These are phyloP conservation scores for Ceratobasidium sp. DNA, from an alignment of 1,284 basidiomycete genomes.

Conservation along the genomic window DNA sequence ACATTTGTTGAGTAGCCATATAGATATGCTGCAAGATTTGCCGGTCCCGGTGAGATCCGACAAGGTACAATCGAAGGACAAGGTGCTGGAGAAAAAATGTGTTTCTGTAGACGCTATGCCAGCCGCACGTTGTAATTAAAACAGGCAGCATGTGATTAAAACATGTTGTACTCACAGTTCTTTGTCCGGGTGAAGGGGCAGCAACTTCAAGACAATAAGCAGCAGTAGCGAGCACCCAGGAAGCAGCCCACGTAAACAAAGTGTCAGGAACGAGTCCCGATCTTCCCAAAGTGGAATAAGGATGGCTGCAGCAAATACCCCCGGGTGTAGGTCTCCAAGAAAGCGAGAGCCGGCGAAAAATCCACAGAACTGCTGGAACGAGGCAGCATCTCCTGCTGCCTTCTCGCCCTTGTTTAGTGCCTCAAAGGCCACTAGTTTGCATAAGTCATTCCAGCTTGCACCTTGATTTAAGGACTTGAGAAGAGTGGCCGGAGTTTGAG, in stretches of 20 bases:
- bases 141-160: neutral
- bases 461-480: neutral
- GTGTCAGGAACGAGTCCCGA: neutral
- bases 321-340: too few species aligned
- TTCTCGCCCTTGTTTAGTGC: neutral
- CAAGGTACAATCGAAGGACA: neutral
- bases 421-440: neutral
- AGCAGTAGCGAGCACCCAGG: conserved; percentile 5
- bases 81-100: neutral
- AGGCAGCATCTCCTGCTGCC: neutral
- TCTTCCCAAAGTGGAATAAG: neutral
- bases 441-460: neutral
- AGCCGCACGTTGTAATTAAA: neutral
- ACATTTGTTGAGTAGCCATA: neutral
- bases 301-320: neutral
- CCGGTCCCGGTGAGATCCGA: neutral
- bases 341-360: neutral
- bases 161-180: neutral
- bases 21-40: neutral
- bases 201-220: neutral
- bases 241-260: neutral
- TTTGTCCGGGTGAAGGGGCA: neutral
- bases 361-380: neutral
- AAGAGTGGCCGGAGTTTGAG: neutral
- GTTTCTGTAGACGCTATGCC: neutral